Evolutionary conservation across 2,329 filamentous ascomycete species (phyloP).

Genomic region (Beauveria varroae): DNA sequence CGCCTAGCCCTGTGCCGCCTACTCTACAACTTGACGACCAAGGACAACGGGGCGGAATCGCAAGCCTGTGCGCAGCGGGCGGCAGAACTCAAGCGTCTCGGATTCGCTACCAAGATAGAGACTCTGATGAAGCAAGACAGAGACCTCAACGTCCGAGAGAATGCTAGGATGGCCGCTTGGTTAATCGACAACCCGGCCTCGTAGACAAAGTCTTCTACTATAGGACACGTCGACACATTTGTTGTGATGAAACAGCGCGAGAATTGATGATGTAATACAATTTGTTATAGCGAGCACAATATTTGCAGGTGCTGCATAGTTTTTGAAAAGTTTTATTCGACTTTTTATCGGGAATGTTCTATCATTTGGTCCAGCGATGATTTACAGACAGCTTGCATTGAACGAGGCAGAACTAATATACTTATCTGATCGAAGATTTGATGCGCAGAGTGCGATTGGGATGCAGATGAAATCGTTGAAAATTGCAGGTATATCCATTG

Average conservation of each 20-base stretch:
- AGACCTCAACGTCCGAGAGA: conserved; percentile 75
- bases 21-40: conserved; percentile 76
- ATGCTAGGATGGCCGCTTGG: conserved; percentile 71
- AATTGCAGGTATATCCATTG: too few species aligned
- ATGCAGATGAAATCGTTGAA: too few species aligned
- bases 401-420: not conserved
- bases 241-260: not conserved
- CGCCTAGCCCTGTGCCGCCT: conserved; percentile 75
- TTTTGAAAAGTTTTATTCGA: not conserved
- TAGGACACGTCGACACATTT: not conserved
- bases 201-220: not conserved
- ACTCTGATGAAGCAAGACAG: conserved; percentile 55
- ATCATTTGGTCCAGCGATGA: not conserved
- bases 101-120: conserved; percentile 61
- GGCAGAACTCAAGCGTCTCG: conserved; percentile 60
- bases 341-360: not conserved
- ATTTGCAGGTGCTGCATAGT: not conserved
- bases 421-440: not conserved
- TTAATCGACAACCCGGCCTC: conserved; percentile 50
- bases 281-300: not conserved
- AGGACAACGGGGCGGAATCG: conserved; percentile 65
- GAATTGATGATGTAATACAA: not conserved
- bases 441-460: not conserved
- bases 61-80: conserved; percentile 60
- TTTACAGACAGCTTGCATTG: not conserved